These are phyloP conservation scores for Lizonia empirigonia DNA, from an alignment of 2,329 filamentous ascomycete genomes.

Conservation along the genomic window DNA sequence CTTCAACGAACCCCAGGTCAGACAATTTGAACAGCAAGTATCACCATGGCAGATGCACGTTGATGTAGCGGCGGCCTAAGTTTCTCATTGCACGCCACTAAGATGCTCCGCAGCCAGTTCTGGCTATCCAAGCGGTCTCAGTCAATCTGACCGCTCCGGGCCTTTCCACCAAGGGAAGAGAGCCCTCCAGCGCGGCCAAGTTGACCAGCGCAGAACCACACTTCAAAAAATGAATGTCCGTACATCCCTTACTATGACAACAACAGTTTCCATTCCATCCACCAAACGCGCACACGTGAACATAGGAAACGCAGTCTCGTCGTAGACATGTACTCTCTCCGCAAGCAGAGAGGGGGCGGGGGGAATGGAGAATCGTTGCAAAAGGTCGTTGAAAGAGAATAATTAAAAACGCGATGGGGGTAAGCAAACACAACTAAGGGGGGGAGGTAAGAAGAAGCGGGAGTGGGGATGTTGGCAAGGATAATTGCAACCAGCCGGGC, in stretches of 20 bases:
- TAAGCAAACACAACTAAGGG: constrained; percentile 34
- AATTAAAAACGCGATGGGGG: constrained; percentile 30
- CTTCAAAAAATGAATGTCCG: constrained; percentile 28
- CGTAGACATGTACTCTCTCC: constrained; percentile 42
- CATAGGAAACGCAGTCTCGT: constrained; percentile 45
- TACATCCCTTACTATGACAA: constrained; percentile 20
- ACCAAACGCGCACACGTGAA: constrained; percentile 24
- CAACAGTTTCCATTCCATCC: constrained; percentile 21
- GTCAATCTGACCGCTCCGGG: constrained; percentile 32
- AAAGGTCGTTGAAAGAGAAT: constrained; percentile 16
- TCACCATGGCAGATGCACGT: constrained; percentile 4
- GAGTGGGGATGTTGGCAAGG: constrained; percentile 22
- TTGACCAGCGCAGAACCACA: constrained; percentile 33
- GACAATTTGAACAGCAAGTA: constrained; percentile 1
- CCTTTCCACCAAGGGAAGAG: constrained; percentile 25
- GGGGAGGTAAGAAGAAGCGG: constrained; percentile 17
- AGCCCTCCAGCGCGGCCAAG: constrained; percentile 32
- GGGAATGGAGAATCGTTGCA: constrained; percentile 19
- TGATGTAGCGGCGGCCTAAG: constrained; percentile 34
- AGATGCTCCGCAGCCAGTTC: constrained; percentile 29
- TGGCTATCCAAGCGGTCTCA: constrained; percentile 35
- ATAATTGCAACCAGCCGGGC: constrained; percentile 31
- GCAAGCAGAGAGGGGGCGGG: constrained; percentile 32
- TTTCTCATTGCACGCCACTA: constrained; percentile 41
- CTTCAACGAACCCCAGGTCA: background rate